Evolutionary conservation across 306 rosid genomes (phyloP).

Genomic region (Erythrophleum fordii): DNA sequence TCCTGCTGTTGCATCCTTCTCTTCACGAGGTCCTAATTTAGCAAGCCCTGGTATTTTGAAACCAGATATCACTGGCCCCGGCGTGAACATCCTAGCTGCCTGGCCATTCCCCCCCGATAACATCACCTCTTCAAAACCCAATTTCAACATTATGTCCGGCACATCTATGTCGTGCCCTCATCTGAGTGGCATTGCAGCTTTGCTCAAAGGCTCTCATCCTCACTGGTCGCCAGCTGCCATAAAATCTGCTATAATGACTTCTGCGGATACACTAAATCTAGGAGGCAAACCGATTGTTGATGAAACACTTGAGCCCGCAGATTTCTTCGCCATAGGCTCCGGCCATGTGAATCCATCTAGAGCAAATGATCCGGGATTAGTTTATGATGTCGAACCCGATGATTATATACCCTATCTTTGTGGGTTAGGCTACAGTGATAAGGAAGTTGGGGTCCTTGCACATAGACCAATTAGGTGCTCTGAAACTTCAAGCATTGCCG

Average conservation of each 20-base stretch:
- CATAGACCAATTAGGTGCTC: conserved; percentile 55
- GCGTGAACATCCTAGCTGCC: conserved; percentile 67
- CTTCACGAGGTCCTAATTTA: conserved; percentile 78
- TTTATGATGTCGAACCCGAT: conserved; percentile 67
- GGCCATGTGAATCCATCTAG: conserved; percentile 80
- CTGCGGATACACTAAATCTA: conserved; percentile 49
- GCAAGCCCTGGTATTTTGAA: conserved; percentile 76
- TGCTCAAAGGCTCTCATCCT: conserved; percentile 80
- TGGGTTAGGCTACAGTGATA: conserved; percentile 63
- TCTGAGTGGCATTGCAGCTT: conserved; percentile 81
- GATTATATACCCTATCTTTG: conserved; percentile 78
- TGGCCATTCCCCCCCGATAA: conserved; percentile 67
- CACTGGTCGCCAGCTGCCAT: conserved; percentile 81
- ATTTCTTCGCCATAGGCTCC: conserved; percentile 70
- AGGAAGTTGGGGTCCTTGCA: conserved; percentile 54
- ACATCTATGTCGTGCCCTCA: conserved; percentile 90
- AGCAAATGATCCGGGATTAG: conserved; percentile 74
- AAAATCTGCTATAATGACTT: conserved; percentile 81
- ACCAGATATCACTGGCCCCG: conserved; percentile 79
- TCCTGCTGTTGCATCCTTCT: conserved; percentile 64
- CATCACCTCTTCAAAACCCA: conserved; percentile 45
- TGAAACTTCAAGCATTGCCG: conserved; percentile 58
- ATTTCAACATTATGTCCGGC: conserved; percentile 71
- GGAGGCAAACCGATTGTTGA: conserved; percentile 51
- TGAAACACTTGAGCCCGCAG: conserved; percentile 59